Conservation (phyloP, 106 monocot genomes). For the Dioscorea alata region DNA sequence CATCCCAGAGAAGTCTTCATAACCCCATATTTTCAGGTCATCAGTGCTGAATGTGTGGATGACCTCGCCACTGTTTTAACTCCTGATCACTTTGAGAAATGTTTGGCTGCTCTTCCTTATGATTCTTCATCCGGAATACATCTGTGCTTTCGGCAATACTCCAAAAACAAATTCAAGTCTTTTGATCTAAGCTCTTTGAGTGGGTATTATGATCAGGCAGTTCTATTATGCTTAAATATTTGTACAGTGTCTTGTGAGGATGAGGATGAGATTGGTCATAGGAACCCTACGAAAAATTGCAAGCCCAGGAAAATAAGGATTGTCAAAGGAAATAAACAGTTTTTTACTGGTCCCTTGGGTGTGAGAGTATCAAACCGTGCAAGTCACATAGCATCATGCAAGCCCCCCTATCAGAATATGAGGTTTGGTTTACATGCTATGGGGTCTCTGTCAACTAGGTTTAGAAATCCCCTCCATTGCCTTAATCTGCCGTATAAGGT, state of each 20-base stretch:
- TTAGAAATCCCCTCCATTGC: constrained; percentile 22
- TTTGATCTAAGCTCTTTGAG: constrained; percentile 72
- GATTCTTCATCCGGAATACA: constrained; percentile 38
- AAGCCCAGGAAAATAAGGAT: constrained; percentile 36
- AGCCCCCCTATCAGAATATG: constrained; percentile 8
- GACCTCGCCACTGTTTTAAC: constrained; percentile 79
- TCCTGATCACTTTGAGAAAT: constrained; percentile 83
- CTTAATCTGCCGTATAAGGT: constrained; percentile 30
- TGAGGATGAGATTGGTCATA: constrained; percentile 24
- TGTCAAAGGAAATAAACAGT: constrained; percentile 15
- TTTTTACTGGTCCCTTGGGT: too few relatives aligned
- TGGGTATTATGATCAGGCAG: constrained; percentile 80
- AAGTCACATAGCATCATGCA: too few relatives aligned
- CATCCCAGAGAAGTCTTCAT: constrained; percentile 90
- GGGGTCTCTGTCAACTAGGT: constrained; percentile 30
- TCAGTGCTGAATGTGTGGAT: constrained; percentile 93
- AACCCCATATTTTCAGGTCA: constrained; percentile 83
- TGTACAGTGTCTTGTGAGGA: constrained; percentile 23
- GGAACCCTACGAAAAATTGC: constrained; percentile 15
- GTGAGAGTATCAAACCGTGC: too few relatives aligned
- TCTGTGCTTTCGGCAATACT: constrained; percentile 90
- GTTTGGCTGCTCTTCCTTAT: constrained; percentile 31
- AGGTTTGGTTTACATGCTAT: constrained; percentile 17
- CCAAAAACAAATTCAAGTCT: constrained; percentile 75
- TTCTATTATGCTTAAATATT: constrained; percentile 45